These are phyloP conservation scores for Cardiospermum halicacabum DNA, from an alignment of 345 rosid genomes.

Conservation along the genomic window DNA sequence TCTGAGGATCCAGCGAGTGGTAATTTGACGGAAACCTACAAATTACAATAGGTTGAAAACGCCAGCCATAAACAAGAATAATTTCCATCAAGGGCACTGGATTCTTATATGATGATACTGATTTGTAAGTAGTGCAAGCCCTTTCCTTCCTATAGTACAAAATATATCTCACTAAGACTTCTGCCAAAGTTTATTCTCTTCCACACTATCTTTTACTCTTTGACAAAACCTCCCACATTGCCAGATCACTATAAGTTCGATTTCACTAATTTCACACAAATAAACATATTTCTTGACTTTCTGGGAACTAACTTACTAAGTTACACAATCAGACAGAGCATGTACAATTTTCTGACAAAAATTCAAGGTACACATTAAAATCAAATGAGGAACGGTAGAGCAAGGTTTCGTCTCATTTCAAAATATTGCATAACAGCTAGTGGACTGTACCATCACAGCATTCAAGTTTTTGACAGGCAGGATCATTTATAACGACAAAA, in stretches of 20 bases:
- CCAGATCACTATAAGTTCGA: not conserved
- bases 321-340: not conserved
- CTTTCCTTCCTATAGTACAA: not conserved
- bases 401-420: too few relatives aligned
- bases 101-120: conserved; percentile 11
- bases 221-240: conserved; percentile 1
- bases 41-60: conserved; percentile 26
- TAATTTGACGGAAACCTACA: conserved; percentile 27
- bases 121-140: not conserved
- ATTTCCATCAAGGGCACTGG: conserved; percentile 23
- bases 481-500: not conserved
- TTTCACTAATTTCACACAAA: not conserved
- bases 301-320: not conserved
- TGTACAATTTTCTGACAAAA: not conserved
- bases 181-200: not conserved
- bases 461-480: not conserved
- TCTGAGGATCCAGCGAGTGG: conserved; percentile 17
- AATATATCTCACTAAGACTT: conserved; percentile 4
- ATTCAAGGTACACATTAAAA: not conserved
- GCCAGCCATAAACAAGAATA: conserved; percentile 27
- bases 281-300: not conserved
- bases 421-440: not conserved
- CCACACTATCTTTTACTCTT: conserved; percentile 1
- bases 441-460: not conserved
- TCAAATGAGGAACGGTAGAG: not conserved